Evolutionary conservation across 2,329 filamentous ascomycete species (phyloP).

Genomic region (Pseudogymnoascus sp.): DNA sequence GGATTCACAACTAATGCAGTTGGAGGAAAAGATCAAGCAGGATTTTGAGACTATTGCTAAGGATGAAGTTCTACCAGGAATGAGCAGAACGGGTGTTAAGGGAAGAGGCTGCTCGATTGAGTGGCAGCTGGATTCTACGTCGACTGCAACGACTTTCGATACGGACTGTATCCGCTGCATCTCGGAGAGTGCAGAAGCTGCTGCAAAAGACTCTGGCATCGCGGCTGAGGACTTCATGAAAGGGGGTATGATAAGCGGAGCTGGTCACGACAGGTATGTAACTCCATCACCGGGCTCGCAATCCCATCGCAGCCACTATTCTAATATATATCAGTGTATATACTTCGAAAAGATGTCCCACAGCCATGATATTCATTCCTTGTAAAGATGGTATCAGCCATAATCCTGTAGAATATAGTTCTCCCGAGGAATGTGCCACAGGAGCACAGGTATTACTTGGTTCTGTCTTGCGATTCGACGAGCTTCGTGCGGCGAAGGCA

Average conservation of each 20-base stretch:
- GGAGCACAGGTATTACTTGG: constrained; percentile 43
- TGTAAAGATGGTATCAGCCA: constrained; percentile 56
- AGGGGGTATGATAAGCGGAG: constrained; percentile 50
- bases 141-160: constrained; percentile 56
- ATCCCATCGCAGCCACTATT: constrained; percentile 27
- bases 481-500: constrained; percentile 20
- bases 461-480: constrained; percentile 34
- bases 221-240: constrained; percentile 29
- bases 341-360: constrained; percentile 49
- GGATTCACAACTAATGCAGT: constrained; percentile 46
- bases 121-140: constrained; percentile 55
- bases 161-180: constrained; percentile 60
- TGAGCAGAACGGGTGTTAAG: constrained; percentile 36
- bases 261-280: constrained; percentile 48
- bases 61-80: constrained; percentile 43
- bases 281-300: background rate
- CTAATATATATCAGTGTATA: constrained; percentile 43
- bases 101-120: constrained; percentile 45
- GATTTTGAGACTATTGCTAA: constrained; percentile 54
- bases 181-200: constrained; percentile 48
- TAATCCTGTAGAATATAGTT: constrained; percentile 55
- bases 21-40: constrained; percentile 46
- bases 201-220: constrained; percentile 41
- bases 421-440: constrained; percentile 49
- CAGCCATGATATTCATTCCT: constrained; percentile 60